A percentile compares a stretch with the other conserved stretches of the same genome.
Evolutionary conservation across 257 asterid species (phyloP).

Genomic region (Solanum bulbocastanum): DNA sequence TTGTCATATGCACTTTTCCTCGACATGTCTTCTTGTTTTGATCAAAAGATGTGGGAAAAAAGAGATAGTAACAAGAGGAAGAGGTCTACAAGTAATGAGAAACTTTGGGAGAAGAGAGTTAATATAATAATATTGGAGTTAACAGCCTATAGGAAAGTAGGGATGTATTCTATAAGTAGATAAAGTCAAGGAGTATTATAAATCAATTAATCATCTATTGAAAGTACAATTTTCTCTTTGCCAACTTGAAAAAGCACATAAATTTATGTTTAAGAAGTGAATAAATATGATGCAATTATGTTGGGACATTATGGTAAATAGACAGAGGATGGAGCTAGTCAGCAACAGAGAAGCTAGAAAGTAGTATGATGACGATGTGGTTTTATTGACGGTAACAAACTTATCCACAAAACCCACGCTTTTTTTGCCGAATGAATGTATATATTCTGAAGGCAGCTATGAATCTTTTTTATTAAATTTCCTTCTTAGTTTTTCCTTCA

Average conservation of each 20-base stretch:
- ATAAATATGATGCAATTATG: background rate
- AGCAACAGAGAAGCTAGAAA: background rate
- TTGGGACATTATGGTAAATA: background rate
- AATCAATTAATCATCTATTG: background rate
- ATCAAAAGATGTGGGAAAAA: too few species aligned
- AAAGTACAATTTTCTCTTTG: background rate
- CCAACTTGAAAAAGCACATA: background rate
- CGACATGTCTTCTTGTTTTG: background rate
- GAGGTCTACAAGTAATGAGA: background rate
- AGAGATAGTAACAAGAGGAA: background rate
- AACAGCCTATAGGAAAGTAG: background rate
- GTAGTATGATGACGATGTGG: background rate
- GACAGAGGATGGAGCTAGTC: background rate
- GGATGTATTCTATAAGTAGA: background rate
- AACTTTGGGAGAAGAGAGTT: background rate
- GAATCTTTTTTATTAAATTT: background rate
- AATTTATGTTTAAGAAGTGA: too few species aligned
- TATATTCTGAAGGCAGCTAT: background rate
- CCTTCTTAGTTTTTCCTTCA: background rate
- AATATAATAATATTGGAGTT: background rate
- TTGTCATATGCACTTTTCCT: slow-evolving; percentile 7
- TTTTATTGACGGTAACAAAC: background rate
- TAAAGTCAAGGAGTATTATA: background rate
- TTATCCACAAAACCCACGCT: background rate
- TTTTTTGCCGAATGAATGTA: background rate